Evolutionary conservation across 148 eudicot species (phyloP), one percentile per base, ranked within the genome.

Genomic region (Rhododendron ovatum): DNA sequence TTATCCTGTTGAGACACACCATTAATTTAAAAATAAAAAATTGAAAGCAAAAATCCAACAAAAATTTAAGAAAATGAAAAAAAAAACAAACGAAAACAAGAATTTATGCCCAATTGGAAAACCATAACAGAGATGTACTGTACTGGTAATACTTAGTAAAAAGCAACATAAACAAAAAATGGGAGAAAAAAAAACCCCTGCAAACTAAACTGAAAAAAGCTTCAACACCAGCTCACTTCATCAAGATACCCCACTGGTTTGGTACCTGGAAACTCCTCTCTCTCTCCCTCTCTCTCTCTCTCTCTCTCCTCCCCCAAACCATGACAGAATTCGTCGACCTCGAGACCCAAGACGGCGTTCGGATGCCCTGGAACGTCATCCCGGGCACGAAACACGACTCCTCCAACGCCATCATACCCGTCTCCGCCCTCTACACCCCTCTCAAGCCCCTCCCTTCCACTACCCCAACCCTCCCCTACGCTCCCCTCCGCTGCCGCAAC

Each of bases 321-420:
- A 95, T 95, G 99, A 87, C 95, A 86, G 99, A 97, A 89, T 97
- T 97, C 88, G 24, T 88, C 3, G 94, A 92, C 39, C 86, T 95
- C 13, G 99, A 95, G 82, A 18, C 88, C 14, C 96, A 93, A 77
- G 99, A 97, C 86, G 96, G 92, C 22, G 93, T 97, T 4, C 91
- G 99, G 4, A 97, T 97, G 99, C 98, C 98, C 48, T 97, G 95
- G 95, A 97, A 97, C 81, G 98, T 97, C n/a, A 87, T 97, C 80
- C 99, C 98, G 20, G 99, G 99, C 48, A 94, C 98, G 2, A 95
- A 94, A 67, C 89, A 91, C 84, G 93, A 92, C 84, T 84, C 96
- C 61, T 73, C 90, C 76, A 88, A 87, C 83, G 87, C 89, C 81
- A 89, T 91, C 5, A 89, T 97, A 89, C 98, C 98, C 80, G 82